Conservation (phyloP, 371 early-diverging fungal species). For the Mucor mucedo region DNA sequence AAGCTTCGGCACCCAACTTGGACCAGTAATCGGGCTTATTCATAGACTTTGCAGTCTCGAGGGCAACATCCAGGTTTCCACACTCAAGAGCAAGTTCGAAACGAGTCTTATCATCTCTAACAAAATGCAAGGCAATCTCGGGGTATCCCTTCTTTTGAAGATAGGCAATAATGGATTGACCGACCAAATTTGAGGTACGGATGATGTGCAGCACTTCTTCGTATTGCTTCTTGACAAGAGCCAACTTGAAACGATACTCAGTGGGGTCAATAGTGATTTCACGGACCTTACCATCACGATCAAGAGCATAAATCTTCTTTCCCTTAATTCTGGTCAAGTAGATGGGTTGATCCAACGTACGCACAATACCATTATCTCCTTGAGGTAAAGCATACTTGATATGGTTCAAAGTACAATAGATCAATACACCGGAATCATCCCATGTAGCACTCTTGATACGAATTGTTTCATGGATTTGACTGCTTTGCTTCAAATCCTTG, state of each 20-base stretch:
- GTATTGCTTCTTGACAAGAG: slow-evolving; percentile 88
- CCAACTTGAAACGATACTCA: slow-evolving; percentile 97
- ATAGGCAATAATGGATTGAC: slow-evolving; percentile 98
- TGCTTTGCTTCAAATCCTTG: slow-evolving; percentile 83
- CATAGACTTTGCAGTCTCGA: slow-evolving; percentile 88
- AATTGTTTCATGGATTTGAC: slow-evolving; percentile 94
- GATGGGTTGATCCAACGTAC: slow-evolving; percentile 94
- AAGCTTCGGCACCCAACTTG: slow-evolving; percentile 84
- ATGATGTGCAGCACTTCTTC: slow-evolving; percentile 94
- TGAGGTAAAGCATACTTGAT: slow-evolving; percentile 97
- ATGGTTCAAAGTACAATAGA: slow-evolving; percentile 98
- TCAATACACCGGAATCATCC: slow-evolving; percentile 91
- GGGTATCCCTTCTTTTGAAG: slow-evolving; percentile 98
- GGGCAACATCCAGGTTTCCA: slow-evolving; percentile 91
- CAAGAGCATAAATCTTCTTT: slow-evolving; percentile 82
- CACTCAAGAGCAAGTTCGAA: slow-evolving; percentile 97
- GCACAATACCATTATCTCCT: slow-evolving; percentile 96
- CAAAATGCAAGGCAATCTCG: slow-evolving; percentile 97
- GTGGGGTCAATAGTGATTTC: slow-evolving; percentile 93
- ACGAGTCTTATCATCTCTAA: slow-evolving; percentile 92
- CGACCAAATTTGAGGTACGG: slow-evolving; percentile 93
- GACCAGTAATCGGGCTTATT: slow-evolving; percentile 90
- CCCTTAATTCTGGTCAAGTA: slow-evolving; percentile 89
- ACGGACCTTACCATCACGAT: slow-evolving; percentile 86
- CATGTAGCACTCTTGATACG: slow-evolving; percentile 96